Conservation (phyloP, 352 stramenopile genomes). For the Plasmopara halstedii region DNA sequence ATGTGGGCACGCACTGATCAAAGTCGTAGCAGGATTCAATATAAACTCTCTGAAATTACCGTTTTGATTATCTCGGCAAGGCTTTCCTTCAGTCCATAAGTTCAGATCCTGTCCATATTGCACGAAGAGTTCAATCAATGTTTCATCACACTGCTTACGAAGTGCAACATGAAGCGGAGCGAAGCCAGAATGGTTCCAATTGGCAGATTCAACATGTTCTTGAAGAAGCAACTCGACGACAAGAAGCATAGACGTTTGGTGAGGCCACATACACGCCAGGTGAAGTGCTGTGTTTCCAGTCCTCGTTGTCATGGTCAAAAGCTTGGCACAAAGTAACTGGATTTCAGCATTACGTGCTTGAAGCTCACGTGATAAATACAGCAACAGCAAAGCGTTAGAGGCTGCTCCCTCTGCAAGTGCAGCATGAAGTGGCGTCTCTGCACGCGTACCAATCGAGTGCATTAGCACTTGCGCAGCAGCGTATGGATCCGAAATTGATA, state of each 20-base stretch:
- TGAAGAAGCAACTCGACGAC: conserved; percentile 41
- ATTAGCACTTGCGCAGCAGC: conserved; percentile 15
- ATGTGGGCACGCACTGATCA: conserved; percentile 10
- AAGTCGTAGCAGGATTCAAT: conserved; percentile 3
- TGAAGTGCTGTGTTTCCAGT: conserved; percentile 41
- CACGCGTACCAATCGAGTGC: conserved; percentile 10
- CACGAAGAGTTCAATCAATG: conserved; percentile 39
- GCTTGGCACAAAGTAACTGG: conserved; percentile 13
- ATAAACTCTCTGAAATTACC: conserved; percentile 3
- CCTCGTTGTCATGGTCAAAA: conserved; percentile 21
- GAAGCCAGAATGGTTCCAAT: conserved; percentile 43
- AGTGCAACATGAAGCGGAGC: conserved; percentile 55
- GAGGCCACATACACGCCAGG: conserved; percentile 35
- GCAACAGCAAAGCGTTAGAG: conserved; percentile 35
- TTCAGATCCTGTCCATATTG: conserved; percentile 50
- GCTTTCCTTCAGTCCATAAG: conserved; percentile 48
- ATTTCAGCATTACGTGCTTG: conserved; percentile 10
- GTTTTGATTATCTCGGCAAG: conserved; percentile 8
- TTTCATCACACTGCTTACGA: conserved; percentile 27
- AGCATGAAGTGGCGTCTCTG: conserved; percentile 38
- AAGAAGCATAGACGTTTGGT: conserved; percentile 24
- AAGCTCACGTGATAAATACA: conserved; percentile 26
- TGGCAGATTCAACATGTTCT: conserved; percentile 29
- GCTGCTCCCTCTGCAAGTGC: conserved; percentile 29
- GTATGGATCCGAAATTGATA: conserved; percentile 11